phyloP scores from a whole-genome alignment of 176 grass and related monocot species.

The Bolboschoenus planiculmis region DNA sequence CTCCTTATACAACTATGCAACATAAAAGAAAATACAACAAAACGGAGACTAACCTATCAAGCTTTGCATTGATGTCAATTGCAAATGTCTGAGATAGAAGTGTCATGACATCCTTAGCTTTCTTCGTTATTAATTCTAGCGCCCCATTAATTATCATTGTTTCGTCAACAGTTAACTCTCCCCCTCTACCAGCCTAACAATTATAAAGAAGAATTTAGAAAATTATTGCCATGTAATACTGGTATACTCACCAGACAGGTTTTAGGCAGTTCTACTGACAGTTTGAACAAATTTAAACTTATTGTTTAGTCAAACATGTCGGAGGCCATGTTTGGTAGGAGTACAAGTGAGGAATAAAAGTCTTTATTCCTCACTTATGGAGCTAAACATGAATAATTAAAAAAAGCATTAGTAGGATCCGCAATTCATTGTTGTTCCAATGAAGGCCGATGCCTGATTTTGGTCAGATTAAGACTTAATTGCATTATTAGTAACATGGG shows the following conservation, averaged over 20 bases:
- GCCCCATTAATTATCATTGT: slow-evolving; percentile 88
- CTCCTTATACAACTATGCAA: neutral
- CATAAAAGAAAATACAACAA: neutral
- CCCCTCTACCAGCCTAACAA: slow-evolving; percentile 70
- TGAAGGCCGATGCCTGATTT: neutral
- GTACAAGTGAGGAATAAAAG: too few relatives aligned
- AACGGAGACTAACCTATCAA: slow-evolving; percentile 39
- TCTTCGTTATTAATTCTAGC: slow-evolving; percentile 77
- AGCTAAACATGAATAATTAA: too few relatives aligned
- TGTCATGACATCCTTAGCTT: slow-evolving; percentile 78
- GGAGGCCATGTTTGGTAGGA: too few relatives aligned
- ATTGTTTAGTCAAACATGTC: neutral
- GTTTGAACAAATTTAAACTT: neutral
- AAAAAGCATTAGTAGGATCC: too few relatives aligned
- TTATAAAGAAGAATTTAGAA: slow-evolving; percentile 2
- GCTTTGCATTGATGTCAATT: slow-evolving; percentile 81
- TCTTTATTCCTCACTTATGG: too few relatives aligned
- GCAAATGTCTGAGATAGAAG: slow-evolving; percentile 54
- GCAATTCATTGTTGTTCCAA: too few relatives aligned
- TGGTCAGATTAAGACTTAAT: neutral
- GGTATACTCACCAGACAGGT: neutral
- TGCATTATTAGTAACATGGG: neutral
- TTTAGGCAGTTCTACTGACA: neutral
- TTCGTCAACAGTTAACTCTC: slow-evolving; percentile 85
- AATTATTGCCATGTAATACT: neutral